Conservation (phyloP, 768 basidiomycete species). For the Rhizopogon sp. region DNA sequence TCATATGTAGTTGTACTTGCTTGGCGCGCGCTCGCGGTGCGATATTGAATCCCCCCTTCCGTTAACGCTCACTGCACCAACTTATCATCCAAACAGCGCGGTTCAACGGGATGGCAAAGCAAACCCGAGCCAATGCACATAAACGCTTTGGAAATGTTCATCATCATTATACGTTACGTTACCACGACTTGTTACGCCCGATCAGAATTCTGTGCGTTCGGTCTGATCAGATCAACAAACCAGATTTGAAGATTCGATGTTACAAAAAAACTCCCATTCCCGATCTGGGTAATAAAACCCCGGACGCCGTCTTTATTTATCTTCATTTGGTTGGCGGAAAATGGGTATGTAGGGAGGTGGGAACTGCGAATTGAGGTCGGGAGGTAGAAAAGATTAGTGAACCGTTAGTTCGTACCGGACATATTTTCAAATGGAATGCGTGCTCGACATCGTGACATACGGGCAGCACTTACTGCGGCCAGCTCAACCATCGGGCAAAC, state of each 20-base stretch:
- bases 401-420: too few relatives aligned
- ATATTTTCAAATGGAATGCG: too few relatives aligned
- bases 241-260: not conserved
- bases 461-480: too few relatives aligned
- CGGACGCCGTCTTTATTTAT: constrained; percentile 10
- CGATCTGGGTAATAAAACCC: not conserved
- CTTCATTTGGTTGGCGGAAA: constrained; percentile 4
- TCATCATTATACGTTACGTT: not conserved
- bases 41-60: too few relatives aligned
- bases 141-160: too few relatives aligned
- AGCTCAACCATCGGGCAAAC: not conserved
- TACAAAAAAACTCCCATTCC: not conserved
- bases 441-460: too few relatives aligned
- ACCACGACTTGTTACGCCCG: constrained; percentile 15
- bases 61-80: too few relatives aligned
- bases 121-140: not conserved
- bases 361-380: too few relatives aligned
- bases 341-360: constrained; percentile 1
- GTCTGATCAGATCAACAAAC: constrained; percentile 22
- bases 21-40: too few relatives aligned
- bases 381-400: too few relatives aligned
- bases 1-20: not conserved
- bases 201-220: constrained; percentile 27
- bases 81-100: too few relatives aligned
- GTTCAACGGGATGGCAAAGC: not conserved